A percentile compares a stretch with the other conserved stretches of the same genome.
Evolutionary conservation across 2,329 filamentous ascomycete species (phyloP).

Genomic region (Teratosphaeria viscida): DNA sequence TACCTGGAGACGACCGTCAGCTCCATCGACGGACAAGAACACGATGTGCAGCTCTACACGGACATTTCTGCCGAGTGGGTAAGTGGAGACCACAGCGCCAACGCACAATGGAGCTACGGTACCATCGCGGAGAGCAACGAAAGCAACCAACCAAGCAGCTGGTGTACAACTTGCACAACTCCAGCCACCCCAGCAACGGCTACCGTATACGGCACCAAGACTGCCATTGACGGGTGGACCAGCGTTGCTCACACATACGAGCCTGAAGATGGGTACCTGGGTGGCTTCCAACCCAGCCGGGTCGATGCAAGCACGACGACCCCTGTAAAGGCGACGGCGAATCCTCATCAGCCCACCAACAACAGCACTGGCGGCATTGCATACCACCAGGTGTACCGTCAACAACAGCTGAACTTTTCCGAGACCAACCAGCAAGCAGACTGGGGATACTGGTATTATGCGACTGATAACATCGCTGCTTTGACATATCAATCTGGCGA

Average conservation of each 20-base stretch:
- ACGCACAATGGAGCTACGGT: conserved; percentile 53
- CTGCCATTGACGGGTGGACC: conserved; percentile 6
- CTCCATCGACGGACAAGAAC: conserved; percentile 47
- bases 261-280: conserved; percentile 3
- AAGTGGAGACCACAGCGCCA: conserved; percentile 47
- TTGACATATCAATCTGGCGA: conserved; percentile 39
- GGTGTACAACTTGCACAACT: not conserved
- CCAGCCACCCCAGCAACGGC: not conserved
- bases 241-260: conserved; percentile 5
- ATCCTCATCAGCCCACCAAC: not conserved
- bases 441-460: conserved; percentile 39
- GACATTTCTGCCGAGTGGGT: conserved; percentile 58
- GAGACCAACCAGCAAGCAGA: conserved; percentile 40
- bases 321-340: not conserved
- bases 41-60: conserved; percentile 54
- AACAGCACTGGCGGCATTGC: conserved; percentile 30
- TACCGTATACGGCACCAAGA: conserved; percentile 10
- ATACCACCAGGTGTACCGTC: conserved; percentile 49
- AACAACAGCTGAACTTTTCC: conserved; percentile 37
- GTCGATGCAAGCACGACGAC: not conserved
- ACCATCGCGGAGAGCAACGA: conserved; percentile 13
- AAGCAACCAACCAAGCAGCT: not conserved
- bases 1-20: conserved; percentile 56
- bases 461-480: conserved; percentile 30
- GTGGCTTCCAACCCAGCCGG: not conserved